These are phyloP conservation scores for Apiospora sp. DNA, from an alignment of 2,329 filamentous ascomycete species.

Conservation along the genomic window DNA sequence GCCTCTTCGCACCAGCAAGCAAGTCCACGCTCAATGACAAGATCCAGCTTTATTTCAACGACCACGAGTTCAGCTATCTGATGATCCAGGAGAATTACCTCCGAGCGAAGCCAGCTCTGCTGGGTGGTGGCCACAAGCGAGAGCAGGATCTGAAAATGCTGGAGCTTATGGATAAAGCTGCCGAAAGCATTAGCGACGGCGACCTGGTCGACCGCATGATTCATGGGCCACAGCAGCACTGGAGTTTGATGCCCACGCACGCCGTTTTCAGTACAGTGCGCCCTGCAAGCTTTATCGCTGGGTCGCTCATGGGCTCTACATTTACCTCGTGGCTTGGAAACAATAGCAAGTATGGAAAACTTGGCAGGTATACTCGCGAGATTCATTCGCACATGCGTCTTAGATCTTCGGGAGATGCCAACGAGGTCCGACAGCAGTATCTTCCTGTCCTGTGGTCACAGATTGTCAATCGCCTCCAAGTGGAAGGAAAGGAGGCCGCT, in stretches of 20 bases:
- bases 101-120: constrained; percentile 75
- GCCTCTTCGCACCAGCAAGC: constrained; percentile 84
- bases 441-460: constrained; percentile 87
- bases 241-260: constrained; percentile 97
- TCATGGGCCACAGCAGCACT: constrained; percentile 96
- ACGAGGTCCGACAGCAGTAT: constrained; percentile 95
- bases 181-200: constrained; percentile 95
- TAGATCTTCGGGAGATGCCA: constrained; percentile 85
- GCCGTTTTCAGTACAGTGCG: constrained; percentile 94
- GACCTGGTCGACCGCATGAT: constrained; percentile 98
- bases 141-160: constrained; percentile 83
- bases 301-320: constrained; percentile 74
- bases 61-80: constrained; percentile 95
- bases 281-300: constrained; percentile 86
- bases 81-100: constrained; percentile 99
- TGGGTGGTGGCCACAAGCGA: constrained; percentile 66
- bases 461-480: constrained; percentile 76
- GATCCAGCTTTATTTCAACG: constrained; percentile 98
- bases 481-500: constrained; percentile 83
- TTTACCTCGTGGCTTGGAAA: constrained; percentile 96
- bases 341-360: constrained; percentile 84
- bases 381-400: constrained; percentile 98
- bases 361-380: constrained; percentile 86
- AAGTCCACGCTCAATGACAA: constrained; percentile 94
- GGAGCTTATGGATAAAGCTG: constrained; percentile 85